Evolutionary conservation across 805 yeast species (phyloP).

Genomic region (Naumovozyma baii): DNA sequence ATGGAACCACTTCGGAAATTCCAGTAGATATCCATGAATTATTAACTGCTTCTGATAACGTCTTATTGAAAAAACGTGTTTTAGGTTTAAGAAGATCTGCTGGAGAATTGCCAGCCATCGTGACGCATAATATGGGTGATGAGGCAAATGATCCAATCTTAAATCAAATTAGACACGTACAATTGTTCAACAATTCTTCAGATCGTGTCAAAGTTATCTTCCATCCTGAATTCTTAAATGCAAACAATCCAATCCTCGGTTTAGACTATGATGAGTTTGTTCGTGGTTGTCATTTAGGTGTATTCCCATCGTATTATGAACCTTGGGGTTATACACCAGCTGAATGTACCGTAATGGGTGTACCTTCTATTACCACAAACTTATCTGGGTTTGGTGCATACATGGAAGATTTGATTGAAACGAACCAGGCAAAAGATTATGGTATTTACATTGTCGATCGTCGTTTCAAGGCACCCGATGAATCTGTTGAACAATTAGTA

Average conservation of each 20-base stretch:
- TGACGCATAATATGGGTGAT: conserved; percentile 93
- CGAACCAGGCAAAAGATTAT: conserved; percentile 68
- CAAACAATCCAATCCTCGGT: conserved; percentile 87
- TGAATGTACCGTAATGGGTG: conserved; percentile 99
- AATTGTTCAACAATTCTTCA: conserved; percentile 77
- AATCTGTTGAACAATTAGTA: conserved; percentile 80
- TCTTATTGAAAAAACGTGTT: conserved; percentile 81
- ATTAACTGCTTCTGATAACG: conserved; percentile 78
- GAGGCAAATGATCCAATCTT: conserved; percentile 86
- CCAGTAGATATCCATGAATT: conserved; percentile 75
- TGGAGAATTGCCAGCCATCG: conserved; percentile 85
- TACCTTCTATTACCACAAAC: conserved; percentile 93
- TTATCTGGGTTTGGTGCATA: conserved; percentile 96
- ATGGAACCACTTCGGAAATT: conserved; percentile 47
- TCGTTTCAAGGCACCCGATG: conserved; percentile 84
- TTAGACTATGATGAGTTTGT: conserved; percentile 96
- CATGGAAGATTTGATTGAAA: conserved; percentile 95
- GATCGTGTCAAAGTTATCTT: conserved; percentile 92
- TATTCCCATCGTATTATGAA: conserved; percentile 95
- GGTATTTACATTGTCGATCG: conserved; percentile 97
- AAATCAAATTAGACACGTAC: conserved; percentile 84
- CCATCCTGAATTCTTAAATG: conserved; percentile 94
- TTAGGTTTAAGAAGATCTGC: conserved; percentile 70
- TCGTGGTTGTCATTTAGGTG: conserved; percentile 95
- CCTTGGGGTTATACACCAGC: conserved; percentile 99